A percentile compares a stretch with the other conserved stretches of the same genome.
phyloP scores from a whole-genome alignment of 78 protist genomes.

The Isochrysis galbana region DNA sequence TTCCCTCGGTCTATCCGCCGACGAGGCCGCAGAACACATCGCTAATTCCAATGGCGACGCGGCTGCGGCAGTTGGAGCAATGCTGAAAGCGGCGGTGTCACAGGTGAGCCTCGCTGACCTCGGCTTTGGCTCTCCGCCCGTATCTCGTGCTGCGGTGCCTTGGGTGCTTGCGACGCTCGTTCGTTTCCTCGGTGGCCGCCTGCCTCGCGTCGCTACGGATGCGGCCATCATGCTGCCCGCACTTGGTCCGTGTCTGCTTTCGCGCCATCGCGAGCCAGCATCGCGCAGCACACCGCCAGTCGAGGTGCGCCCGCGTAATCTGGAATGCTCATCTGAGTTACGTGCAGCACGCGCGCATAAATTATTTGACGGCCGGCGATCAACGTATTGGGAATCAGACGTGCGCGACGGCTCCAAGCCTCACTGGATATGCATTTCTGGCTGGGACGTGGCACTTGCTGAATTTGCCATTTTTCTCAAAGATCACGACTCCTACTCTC shows the following conservation, averaged over 20 bases:
- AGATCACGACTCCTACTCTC: neutral
- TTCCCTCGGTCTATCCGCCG: too few species aligned
- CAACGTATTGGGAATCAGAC: neutral
- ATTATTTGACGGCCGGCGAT: neutral
- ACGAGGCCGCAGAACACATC: too few species aligned
- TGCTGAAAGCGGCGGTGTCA: too few species aligned
- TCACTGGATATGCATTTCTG: neutral
- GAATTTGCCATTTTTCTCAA: neutral
- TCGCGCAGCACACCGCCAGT: too few species aligned
- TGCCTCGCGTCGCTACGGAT: neutral
- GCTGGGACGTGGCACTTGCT: neutral
- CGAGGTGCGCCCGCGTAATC: neutral
- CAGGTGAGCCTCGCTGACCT: too few species aligned
- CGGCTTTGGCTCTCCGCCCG: too few species aligned
- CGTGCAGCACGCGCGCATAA: neutral
- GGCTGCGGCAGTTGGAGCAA: too few species aligned
- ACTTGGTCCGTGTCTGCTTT: too few species aligned
- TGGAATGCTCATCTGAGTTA: neutral
- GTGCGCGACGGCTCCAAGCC: neutral
- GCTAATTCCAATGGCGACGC: too few species aligned
- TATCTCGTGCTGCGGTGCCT: too few species aligned
- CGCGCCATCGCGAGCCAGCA: too few species aligned
- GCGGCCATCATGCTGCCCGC: too few species aligned
- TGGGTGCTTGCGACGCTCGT: neutral
- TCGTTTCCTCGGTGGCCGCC: neutral